These are phyloP conservation scores for Astrocystis sublimbata DNA, from an alignment of 495 filamentous ascomycete species.

Conservation along the genomic window DNA sequence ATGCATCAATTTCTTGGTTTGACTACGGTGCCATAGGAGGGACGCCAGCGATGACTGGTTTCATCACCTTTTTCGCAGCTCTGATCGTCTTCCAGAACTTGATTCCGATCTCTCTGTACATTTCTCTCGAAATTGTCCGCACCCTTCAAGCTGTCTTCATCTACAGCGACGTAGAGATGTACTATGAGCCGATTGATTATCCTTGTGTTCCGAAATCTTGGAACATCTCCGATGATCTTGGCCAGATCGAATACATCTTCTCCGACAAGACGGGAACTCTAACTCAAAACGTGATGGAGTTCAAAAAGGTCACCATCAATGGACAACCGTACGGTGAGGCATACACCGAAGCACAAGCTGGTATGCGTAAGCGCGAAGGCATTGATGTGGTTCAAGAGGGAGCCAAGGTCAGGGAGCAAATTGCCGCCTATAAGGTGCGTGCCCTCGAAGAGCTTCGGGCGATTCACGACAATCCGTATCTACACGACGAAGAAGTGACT, in stretches of 20 bases:
- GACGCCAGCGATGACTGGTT: constrained; percentile 74
- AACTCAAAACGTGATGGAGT: constrained; percentile 99
- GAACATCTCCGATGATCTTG: constrained; percentile 98
- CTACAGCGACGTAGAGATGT: constrained; percentile 93
- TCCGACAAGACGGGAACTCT: constrained; percentile 98
- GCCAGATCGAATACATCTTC: constrained; percentile 99
- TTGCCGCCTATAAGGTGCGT: constrained; percentile 69
- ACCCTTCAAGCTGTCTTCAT: constrained; percentile 96
- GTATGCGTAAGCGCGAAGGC: constrained; percentile 89
- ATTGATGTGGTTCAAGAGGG: constrained; percentile 80
- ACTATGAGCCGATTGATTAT: constrained; percentile 90
- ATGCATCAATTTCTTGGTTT: constrained; percentile 79
- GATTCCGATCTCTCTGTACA: constrained; percentile 97
- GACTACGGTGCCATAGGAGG: constrained; percentile 85
- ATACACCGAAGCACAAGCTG: constrained; percentile 93
- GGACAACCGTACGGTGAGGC: constrained; percentile 94
- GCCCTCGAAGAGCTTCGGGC: constrained; percentile 73
- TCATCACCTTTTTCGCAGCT: constrained; percentile 94
- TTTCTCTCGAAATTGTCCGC: constrained; percentile 93
- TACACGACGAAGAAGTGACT: constrained; percentile 84
- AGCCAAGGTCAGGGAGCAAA: constrained; percentile 70
- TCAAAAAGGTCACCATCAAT: constrained; percentile 96
- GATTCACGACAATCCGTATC: constrained; percentile 86
- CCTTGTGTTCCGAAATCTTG: constrained; percentile 97
- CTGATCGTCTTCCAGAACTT: constrained; percentile 97